Conservation (phyloP, 2,329 filamentous ascomycete genomes). For the Emmonsia crescens region DNA sequence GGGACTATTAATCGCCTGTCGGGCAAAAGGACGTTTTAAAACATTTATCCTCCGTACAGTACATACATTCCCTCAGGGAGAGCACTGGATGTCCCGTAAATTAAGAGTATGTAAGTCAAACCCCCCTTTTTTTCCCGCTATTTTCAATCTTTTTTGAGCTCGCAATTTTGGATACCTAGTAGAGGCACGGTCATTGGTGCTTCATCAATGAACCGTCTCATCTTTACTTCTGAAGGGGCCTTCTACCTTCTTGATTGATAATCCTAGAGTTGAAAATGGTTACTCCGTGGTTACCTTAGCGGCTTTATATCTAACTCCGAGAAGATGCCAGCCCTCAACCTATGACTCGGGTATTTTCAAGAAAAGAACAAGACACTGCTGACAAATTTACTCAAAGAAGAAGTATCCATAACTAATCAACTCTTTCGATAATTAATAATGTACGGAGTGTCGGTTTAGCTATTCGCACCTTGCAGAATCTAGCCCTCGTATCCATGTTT, state of each 20-base stretch:
- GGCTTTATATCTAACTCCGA: not conserved
- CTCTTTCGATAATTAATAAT: not conserved
- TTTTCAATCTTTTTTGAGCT: no score
- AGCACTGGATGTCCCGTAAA: no score
- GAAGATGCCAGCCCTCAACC: not conserved
- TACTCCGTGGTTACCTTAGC: not conserved
- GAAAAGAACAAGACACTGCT: not conserved
- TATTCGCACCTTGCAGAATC: not conserved
- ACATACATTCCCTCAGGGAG: no score
- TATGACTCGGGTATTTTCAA: not conserved
- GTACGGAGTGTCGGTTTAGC: not conserved
- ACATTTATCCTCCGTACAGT: no score
- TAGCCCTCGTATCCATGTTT: not conserved
- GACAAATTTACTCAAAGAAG: not conserved
- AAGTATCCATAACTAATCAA: not conserved
- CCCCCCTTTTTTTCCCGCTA: no score
- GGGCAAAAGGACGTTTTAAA: no score
- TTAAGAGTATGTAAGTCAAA: no score
- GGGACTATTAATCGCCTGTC: no score
- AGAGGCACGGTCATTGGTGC: no score
- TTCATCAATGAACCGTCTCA: not conserved
- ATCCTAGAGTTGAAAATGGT: not conserved
- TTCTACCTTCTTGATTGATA: not conserved
- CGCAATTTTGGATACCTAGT: no score
- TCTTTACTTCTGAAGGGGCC: not conserved